Conservation (phyloP, 305 asterid species). For the Fraxinus sp. region DNA sequence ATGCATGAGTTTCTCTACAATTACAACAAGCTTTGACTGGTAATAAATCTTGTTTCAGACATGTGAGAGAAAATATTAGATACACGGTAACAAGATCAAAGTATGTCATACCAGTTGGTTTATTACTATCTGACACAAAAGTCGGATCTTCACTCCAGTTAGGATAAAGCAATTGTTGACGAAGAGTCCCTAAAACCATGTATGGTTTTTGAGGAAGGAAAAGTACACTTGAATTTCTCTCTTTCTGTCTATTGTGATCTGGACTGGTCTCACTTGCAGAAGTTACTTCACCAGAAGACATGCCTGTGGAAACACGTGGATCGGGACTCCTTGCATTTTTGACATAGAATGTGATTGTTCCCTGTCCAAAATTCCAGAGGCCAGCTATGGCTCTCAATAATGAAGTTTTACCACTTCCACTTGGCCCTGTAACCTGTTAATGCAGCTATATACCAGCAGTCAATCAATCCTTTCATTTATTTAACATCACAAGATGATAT, state of each 20-base stretch:
- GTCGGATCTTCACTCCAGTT: conserved; percentile 55
- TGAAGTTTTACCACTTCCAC: conserved; percentile 97
- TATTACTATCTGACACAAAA: conserved; percentile 38
- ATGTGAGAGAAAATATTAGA: conserved; percentile 20
- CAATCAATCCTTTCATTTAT: conserved; percentile 17
- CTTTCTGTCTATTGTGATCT: conserved; percentile 24
- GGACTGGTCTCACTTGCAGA: conserved; percentile 24
- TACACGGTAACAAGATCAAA: conserved; percentile 12
- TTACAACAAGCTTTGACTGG: not conserved
- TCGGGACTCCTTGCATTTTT: conserved; percentile 32
- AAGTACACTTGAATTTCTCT: conserved; percentile 52
- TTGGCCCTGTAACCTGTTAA: conserved; percentile 87
- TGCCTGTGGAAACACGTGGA: conserved; percentile 32
- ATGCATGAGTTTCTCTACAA: not conserved
- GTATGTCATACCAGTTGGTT: conserved; percentile 47
- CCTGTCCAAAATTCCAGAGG: conserved; percentile 82
- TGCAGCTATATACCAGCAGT: conserved; percentile 37
- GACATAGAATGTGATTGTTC: conserved; percentile 62
- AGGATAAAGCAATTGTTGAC: conserved; percentile 87
- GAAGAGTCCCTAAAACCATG: conserved; percentile 90
- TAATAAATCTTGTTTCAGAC: not conserved
- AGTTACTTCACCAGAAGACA: conserved; percentile 31
- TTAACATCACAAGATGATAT: conserved; percentile 20
- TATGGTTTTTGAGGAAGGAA: conserved; percentile 97
- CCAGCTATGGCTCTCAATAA: conserved; percentile 85